A percentile compares a stretch with the other conserved stretches of the same genome.
phyloP scores from a whole-genome alignment of 2,329 filamentous ascomycete genomes.

The Aspergillus tanneri region DNA sequence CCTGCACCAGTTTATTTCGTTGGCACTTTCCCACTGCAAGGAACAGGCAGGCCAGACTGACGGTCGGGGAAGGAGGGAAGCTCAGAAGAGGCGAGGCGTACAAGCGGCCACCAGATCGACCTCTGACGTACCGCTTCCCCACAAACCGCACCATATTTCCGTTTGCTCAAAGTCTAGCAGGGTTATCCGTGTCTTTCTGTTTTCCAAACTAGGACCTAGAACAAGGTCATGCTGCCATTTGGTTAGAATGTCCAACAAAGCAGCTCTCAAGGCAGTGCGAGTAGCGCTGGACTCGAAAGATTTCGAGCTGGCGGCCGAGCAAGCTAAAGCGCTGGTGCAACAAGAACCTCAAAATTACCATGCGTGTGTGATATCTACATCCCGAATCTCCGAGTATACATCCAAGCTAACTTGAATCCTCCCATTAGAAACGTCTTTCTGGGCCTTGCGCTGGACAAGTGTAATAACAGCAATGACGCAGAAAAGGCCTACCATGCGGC shows the following conservation, averaged over 20 bases:
- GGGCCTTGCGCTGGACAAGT: slow-evolving; percentile 79
- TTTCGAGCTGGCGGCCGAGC: slow-evolving; percentile 70
- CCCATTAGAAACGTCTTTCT: slow-evolving; percentile 71
- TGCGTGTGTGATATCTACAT: slow-evolving; percentile 54
- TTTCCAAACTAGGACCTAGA: slow-evolving; percentile 1
- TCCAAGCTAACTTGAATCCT: slow-evolving; percentile 11
- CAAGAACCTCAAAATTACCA: slow-evolving; percentile 79
- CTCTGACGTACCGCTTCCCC: slow-evolving; percentile 30
- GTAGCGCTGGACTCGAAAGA: slow-evolving; percentile 74
- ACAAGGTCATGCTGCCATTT: slow-evolving; percentile 20
- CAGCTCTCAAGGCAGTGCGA: slow-evolving; percentile 76
- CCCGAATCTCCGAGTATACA: background rate
- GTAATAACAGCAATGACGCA: slow-evolving; percentile 67
- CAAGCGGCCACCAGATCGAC: slow-evolving; percentile 18
- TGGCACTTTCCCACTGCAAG: background rate
- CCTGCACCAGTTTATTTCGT: background rate
- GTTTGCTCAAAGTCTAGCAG: background rate
- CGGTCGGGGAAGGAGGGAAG: background rate
- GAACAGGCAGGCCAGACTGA: background rate
- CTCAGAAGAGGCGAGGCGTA: slow-evolving; percentile 5
- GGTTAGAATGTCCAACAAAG: slow-evolving; percentile 56
- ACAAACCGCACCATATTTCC: slow-evolving; percentile 14
- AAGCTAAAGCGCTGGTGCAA: slow-evolving; percentile 67
- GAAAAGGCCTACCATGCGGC: slow-evolving; percentile 75
- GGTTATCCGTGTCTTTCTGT: slow-evolving; percentile 1